phyloP scores from a whole-genome alignment of 257 asterid genomes.

The Solanum medicagineum region DNA sequence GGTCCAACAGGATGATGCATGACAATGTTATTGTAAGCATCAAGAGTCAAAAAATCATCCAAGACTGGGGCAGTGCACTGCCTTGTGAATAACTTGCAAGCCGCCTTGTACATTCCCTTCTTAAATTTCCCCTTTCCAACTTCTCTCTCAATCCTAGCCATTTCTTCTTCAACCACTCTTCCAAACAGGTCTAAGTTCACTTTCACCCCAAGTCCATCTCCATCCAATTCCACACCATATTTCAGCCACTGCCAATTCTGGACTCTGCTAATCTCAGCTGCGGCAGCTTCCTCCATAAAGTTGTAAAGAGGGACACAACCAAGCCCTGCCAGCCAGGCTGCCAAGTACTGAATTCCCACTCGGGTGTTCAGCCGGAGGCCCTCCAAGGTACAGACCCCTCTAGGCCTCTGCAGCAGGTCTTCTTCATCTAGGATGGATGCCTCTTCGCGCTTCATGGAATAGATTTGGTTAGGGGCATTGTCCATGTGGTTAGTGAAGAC shows the following conservation, averaged over 20 bases:
- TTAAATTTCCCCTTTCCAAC: slow-evolving; percentile 63
- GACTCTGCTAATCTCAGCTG: slow-evolving; percentile 94
- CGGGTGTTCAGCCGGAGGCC: slow-evolving; percentile 88
- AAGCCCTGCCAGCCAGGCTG: slow-evolving; percentile 80
- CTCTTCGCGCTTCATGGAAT: slow-evolving; percentile 44
- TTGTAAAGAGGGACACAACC: slow-evolving; percentile 92
- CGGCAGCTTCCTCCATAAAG: slow-evolving; percentile 95
- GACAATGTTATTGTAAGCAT: slow-evolving; percentile 68
- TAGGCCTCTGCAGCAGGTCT: slow-evolving; percentile 66
- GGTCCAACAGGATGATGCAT: slow-evolving; percentile 46
- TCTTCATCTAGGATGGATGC: slow-evolving; percentile 42
- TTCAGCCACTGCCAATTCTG: slow-evolving; percentile 98
- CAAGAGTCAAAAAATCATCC: slow-evolving; percentile 85
- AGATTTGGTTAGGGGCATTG: slow-evolving; percentile 49
- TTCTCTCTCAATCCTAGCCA: slow-evolving; percentile 76
- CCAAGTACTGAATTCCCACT: slow-evolving; percentile 89
- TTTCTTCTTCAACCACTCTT: slow-evolving; percentile 78
- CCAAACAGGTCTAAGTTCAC: slow-evolving; percentile 65
- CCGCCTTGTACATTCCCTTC: slow-evolving; percentile 69
- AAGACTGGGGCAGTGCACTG: slow-evolving; percentile 52
- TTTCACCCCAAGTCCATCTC: slow-evolving; percentile 69
- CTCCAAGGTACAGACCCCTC: slow-evolving; percentile 72
- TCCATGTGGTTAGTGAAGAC: slow-evolving; percentile 62
- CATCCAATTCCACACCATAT: slow-evolving; percentile 62
- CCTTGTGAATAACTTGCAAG: slow-evolving; percentile 60